Evolutionary conservation across 306 rosid genomes (phyloP).

Genomic region (Abrus precatorius): DNA sequence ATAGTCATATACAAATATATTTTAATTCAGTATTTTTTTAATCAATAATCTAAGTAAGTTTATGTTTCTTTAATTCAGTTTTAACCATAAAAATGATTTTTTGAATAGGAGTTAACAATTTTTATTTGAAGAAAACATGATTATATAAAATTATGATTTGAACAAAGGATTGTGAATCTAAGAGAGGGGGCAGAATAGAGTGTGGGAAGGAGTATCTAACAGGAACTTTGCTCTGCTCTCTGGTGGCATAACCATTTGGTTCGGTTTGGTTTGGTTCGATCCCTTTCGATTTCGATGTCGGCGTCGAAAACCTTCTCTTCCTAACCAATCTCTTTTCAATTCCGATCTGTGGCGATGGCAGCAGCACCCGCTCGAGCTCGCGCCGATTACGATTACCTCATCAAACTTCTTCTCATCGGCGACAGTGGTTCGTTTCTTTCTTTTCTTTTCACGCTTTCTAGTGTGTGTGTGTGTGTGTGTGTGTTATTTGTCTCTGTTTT

Average conservation of each 20-base stretch:
- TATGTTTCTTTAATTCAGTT: no score
- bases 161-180: no score
- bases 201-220: conserved; percentile 23
- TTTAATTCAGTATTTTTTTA: no score
- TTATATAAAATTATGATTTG: no score
- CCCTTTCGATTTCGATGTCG: conserved; percentile 56
- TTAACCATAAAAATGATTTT: no score
- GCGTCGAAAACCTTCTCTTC: conserved; percentile 49
- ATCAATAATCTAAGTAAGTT: no score
- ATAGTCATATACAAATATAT: no score
- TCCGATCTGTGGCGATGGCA: conserved; percentile 67
- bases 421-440: conserved; percentile 71
- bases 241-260: conserved; percentile 48
- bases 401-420: conserved; percentile 91
- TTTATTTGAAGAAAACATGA: no score
- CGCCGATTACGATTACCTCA: conserved; percentile 91
- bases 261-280: conserved; percentile 40
- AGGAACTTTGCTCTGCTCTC: background rate
- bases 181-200: conserved; percentile 32
- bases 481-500: background rate
- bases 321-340: conserved; percentile 20
- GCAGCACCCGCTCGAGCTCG: conserved; percentile 84
- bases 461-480: no score
- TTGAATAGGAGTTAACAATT: no score
- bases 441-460: background rate